These are phyloP conservation scores for Cystofilobasidium macerans DNA, from an alignment of 768 basidiomycete species.

Conservation along the genomic window DNA sequence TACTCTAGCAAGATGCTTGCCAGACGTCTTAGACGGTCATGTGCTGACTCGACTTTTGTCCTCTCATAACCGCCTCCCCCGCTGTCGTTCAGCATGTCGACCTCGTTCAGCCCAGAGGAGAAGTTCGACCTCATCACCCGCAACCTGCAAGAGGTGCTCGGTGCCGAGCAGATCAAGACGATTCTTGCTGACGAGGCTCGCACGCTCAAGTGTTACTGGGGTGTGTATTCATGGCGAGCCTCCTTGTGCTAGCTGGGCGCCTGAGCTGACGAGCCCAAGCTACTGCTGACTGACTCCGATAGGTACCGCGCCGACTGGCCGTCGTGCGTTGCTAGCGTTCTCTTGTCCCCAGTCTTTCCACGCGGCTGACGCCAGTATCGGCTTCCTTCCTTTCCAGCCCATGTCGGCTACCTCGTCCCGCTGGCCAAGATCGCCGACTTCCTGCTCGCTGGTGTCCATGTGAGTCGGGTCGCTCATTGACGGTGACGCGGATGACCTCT, in stretches of 20 bases:
- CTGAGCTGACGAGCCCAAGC: neutral
- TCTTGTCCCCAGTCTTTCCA: neutral
- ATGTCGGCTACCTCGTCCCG: conserved; percentile 93
- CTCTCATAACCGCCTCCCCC: neutral
- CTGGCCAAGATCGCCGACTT: conserved; percentile 94
- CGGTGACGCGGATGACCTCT: too few relatives aligned
- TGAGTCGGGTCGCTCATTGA: too few relatives aligned
- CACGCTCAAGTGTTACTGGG: conserved; percentile 81
- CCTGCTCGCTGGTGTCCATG: conserved; percentile 79
- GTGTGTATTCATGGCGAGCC: conserved; percentile 44
- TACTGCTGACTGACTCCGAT: conserved; percentile 2
- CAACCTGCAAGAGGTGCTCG: conserved; percentile 73
- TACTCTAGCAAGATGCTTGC: too few relatives aligned
- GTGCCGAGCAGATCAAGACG: conserved; percentile 68
- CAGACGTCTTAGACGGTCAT: too few relatives aligned
- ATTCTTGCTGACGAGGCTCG: conserved; percentile 61
- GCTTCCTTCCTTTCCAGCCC: conserved; percentile 49
- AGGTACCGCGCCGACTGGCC: conserved; percentile 89
- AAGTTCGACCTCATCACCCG: conserved; percentile 72
- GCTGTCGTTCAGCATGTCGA: neutral
- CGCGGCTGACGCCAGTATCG: conserved; percentile 5
- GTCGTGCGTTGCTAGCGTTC: conserved; percentile 53
- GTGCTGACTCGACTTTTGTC: too few relatives aligned
- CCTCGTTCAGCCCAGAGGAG: conserved; percentile 29
- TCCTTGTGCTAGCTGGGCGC: neutral